Evolutionary conservation across 1,139 yeast species (phyloP).

Genomic region (Hansenula sp.): DNA sequence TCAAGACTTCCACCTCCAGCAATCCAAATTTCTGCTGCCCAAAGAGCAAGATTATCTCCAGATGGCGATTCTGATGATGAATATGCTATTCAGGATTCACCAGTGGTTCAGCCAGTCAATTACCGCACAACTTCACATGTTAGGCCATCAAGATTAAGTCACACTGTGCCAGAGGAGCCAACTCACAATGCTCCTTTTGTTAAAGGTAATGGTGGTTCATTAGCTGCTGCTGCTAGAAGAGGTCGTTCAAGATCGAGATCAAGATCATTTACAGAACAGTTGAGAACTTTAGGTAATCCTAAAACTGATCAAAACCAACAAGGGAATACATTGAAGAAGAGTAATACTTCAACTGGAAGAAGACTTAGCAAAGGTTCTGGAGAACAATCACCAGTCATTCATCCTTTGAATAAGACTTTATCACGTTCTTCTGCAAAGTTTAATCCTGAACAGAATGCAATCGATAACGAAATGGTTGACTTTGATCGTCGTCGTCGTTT

Average conservation of each 20-base stretch:
- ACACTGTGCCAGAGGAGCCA: constrained; percentile 1
- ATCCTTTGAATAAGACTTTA: constrained; percentile 15
- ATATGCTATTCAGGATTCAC: constrained; percentile 11
- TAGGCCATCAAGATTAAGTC: constrained; percentile 12
- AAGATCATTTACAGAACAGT: constrained; percentile 14
- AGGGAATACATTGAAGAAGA: constrained; percentile 14
- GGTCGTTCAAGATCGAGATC: constrained; percentile 19
- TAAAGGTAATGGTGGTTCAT: constrained; percentile 1
- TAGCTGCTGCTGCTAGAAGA: constrained; percentile 8
- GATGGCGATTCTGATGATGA: constrained; percentile 11
- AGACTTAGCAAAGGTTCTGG: constrained; percentile 9
- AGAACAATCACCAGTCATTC: constrained; percentile 16
- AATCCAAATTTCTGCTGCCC: constrained; percentile 1
- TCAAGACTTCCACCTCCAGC: constrained; percentile 20
- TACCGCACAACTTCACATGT: constrained; percentile 1
- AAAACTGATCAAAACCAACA: constrained; percentile 2
- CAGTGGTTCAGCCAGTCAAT: constrained; percentile 2
- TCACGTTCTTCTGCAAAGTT: constrained; percentile 11
- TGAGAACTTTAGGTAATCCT: constrained; percentile 5
- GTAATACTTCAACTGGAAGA: background rate
- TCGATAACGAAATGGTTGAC: constrained; percentile 14
- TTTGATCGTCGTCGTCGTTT: constrained; percentile 24
- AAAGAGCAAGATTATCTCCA: background rate
- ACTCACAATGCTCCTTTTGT: background rate
- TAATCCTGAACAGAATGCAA: constrained; percentile 3